Evolutionary conservation across 768 basidiomycete genomes (phyloP).

Genomic region (Boletus eberwhitei): DNA sequence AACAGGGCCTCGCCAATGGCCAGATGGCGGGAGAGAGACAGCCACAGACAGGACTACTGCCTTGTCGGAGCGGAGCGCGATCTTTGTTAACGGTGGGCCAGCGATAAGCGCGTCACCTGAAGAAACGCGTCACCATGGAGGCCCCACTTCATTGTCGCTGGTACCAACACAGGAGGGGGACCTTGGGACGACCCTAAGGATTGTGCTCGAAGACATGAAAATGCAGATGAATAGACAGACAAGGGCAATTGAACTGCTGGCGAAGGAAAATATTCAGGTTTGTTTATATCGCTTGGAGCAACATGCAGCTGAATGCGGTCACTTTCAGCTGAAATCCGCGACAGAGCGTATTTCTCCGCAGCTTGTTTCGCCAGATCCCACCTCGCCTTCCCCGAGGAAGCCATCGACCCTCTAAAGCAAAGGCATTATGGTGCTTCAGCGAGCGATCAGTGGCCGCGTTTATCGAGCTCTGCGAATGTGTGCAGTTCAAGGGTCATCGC

Average conservation of each 20-base stretch:
- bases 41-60: constrained; percentile 10
- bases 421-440: not conserved
- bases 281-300: not conserved
- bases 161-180: constrained; percentile 19
- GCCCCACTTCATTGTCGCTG: constrained; percentile 9
- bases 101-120: constrained; percentile 8
- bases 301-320: constrained; percentile 4
- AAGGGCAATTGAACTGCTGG: constrained; percentile 38
- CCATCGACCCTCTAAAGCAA: constrained; percentile 6
- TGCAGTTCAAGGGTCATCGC: not conserved
- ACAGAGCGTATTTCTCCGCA: constrained; percentile 14
- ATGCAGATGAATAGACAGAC: constrained; percentile 48
- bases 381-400: constrained; percentile 15
- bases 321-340: constrained; percentile 14
- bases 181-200: constrained; percentile 26
- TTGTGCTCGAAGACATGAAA: constrained; percentile 45
- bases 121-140: constrained; percentile 9
- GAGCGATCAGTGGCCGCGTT: not conserved
- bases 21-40: constrained; percentile 11
- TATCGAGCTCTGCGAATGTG: not conserved
- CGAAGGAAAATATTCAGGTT: constrained; percentile 49
- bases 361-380: constrained; percentile 10
- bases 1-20: constrained; percentile 8
- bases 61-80: constrained; percentile 11
- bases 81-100: constrained; percentile 8